Evolutionary conservation across 805 yeast genomes (phyloP), one percentile per base, ranked within the genome.

Genomic region (Jamesozyma gamospora): DNA sequence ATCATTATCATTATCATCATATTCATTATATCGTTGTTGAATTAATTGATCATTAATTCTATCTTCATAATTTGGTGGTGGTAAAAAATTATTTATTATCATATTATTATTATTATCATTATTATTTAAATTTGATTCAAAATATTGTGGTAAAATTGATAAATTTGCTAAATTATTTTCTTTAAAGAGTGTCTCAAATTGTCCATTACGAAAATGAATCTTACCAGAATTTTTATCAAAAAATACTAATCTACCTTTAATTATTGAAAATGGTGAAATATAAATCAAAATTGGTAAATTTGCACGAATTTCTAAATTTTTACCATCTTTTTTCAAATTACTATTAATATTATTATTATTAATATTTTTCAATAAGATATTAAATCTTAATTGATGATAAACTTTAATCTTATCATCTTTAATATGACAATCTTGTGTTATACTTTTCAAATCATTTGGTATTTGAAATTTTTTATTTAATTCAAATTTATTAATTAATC

Each of bases 381-480:
- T 78, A 46, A 88, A 75, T 49, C 81, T 76, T 41, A 90, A 60
- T 63, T 84, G 85, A 65, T 90, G 96, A 39, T 88, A 70, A 19
- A 88, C 86, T 53, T 82, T 81, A 45, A 85, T 72, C 29, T 54
- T 38, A 49, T 75, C 75, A n/a, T 70, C 66, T 25, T 69, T 67
- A 26, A 87, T 68, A 47, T 77, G 82, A 57, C 88, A 81, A 55
- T 87, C 95, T 57, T 85, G 97, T 1, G 95, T 82, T 44, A 83
- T 71, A 48, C 75, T 71, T 24, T 80, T 69, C 42, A 90, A 65
- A 35, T 79, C 75, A 1, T 80, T 67, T 0, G 96, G 96, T 3
- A 87, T 53, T 28, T 68, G 68, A 32, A 88, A 59, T 35, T 64
- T 58, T 2, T 82, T 71, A 31, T 71, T 69, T 21, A 87, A 60